phyloP scores from a whole-genome alignment of 805 yeast genomes.

The Pichia pseudocactophila region DNA sequence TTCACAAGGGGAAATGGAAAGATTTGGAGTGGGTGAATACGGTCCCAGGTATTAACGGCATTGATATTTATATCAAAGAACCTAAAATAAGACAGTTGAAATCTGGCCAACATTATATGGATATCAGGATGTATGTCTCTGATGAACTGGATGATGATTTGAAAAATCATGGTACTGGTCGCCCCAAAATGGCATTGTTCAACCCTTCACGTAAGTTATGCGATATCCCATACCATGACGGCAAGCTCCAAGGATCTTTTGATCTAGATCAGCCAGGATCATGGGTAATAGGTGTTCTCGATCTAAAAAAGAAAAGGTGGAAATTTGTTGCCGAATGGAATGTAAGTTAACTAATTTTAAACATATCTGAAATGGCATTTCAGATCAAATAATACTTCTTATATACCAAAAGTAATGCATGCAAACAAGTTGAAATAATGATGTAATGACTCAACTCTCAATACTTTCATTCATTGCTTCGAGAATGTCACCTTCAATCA shows the following conservation, averaged over 20 bases:
- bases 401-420: too few species aligned
- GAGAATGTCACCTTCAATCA: conserved; percentile 12
- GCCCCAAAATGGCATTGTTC: conserved; percentile 52
- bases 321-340: conserved; percentile 90
- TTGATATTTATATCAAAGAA: conserved; percentile 70
- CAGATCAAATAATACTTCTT: too few species aligned
- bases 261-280: conserved; percentile 64
- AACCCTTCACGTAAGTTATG: conserved; percentile 78
- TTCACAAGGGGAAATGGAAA: conserved; percentile 59
- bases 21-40: conserved; percentile 50
- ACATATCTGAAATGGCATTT: too few species aligned
- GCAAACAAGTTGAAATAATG: conserved; percentile 2
- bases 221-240: conserved; percentile 45
- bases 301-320: conserved; percentile 73
- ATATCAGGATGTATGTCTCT: conserved; percentile 2
- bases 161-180: conserved; percentile 27
- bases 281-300: conserved; percentile 77
- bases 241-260: conserved; percentile 46
- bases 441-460: not conserved
- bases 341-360: too few species aligned
- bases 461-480: conserved; percentile 13
- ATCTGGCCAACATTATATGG: conserved; percentile 14
- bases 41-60: conserved; percentile 20
- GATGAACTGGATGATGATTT: conserved; percentile 1
- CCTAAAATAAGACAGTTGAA: conserved; percentile 70